These are phyloP conservation scores for Termitomyces sp. DNA, from an alignment of 768 basidiomycete species.

Conservation along the genomic window DNA sequence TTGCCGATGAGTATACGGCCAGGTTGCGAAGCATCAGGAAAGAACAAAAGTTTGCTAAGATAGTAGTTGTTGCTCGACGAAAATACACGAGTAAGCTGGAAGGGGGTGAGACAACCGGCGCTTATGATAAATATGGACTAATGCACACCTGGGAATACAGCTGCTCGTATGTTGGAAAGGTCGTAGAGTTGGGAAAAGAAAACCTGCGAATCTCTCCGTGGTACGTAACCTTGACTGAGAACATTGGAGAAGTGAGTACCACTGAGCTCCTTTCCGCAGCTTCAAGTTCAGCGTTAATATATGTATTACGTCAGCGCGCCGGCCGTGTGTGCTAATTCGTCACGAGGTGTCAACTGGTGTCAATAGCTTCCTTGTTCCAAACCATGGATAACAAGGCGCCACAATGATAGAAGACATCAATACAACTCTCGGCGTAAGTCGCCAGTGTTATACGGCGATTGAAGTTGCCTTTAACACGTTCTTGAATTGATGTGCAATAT, in stretches of 20 bases:
- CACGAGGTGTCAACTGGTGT: too few relatives aligned
- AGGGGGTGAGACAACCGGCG: conserved; percentile 19
- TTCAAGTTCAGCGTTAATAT: background rate
- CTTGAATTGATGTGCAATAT: too few relatives aligned
- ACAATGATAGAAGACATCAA: too few relatives aligned
- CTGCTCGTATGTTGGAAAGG: conserved; percentile 62
- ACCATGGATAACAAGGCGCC: too few relatives aligned
- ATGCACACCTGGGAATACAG: conserved; percentile 57
- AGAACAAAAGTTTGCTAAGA: conserved; percentile 68
- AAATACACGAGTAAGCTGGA: conserved; percentile 69
- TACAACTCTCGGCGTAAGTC: too few relatives aligned
- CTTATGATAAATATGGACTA: background rate
- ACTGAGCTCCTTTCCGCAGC: background rate
- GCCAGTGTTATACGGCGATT: too few relatives aligned
- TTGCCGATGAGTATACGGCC: conserved; percentile 58
- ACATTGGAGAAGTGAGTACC: conserved; percentile 42
- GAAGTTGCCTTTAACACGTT: too few relatives aligned
- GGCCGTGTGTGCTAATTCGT: background rate
- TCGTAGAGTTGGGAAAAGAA: conserved; percentile 42
- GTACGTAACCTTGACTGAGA: conserved; percentile 80
- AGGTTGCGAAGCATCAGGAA: conserved; percentile 49
- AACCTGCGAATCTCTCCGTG: conserved; percentile 66
- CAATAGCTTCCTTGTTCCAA: too few relatives aligned
- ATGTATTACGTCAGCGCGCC: conserved; percentile 14
- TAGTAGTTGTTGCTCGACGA: conserved; percentile 56